Evolutionary conservation across 2,329 filamentous ascomycete genomes (phyloP).

Genomic region (Metarhizium anisopliae): DNA sequence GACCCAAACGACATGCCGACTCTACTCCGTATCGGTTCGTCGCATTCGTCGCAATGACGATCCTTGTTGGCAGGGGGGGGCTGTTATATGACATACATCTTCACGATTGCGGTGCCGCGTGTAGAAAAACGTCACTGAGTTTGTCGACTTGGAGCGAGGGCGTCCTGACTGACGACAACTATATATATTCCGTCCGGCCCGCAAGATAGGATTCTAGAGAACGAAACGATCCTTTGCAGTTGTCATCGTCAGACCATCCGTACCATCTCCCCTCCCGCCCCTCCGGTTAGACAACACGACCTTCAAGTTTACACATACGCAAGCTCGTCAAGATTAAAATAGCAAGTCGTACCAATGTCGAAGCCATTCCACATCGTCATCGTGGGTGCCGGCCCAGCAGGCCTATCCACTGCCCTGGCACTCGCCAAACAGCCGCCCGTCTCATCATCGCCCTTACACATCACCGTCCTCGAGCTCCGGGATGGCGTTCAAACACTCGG

Average conservation of each 20-base stretch:
- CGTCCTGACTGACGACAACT: neutral
- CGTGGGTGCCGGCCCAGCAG: constrained; percentile 42
- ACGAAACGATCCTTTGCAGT: no score
- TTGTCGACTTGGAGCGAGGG: neutral
- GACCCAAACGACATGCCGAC: no score
- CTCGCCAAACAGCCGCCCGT: constrained; percentile 31
- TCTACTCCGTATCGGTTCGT: neutral
- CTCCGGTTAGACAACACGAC: no score
- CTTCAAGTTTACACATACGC: neutral
- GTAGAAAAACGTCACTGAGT: neutral
- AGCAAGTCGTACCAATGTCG: neutral
- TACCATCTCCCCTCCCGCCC: no score
- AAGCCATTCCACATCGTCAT: constrained; percentile 23
- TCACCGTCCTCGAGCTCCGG: constrained; percentile 40
- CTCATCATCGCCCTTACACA: constrained; percentile 11
- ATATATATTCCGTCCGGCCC: neutral
- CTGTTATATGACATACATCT: no score
- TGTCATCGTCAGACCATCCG: no score
- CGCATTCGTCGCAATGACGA: neutral
- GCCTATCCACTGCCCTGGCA: constrained; percentile 38
- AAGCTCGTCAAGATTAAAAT: neutral
- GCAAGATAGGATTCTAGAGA: neutral
- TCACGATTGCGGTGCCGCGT: neutral
- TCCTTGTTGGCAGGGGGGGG: no score
- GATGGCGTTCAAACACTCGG: constrained; percentile 33